Base-by-base conservation (phyloP, 495 filamentous ascomycete genomes). In the Xylaria telfairii region DNA sequence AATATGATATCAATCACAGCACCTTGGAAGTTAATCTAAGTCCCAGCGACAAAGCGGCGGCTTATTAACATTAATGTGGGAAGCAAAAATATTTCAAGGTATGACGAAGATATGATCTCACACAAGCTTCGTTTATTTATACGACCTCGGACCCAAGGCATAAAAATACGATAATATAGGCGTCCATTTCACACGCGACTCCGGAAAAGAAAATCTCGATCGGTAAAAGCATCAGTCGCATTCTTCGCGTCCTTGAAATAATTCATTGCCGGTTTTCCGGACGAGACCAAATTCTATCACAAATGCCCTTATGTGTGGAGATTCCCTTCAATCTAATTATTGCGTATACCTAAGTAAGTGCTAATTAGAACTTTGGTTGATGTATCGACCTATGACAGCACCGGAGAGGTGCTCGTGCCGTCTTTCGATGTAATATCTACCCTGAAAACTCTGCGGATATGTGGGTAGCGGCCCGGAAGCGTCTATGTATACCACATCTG, bases 51-150 rank as follows among this genome's bases (percentile, higher is more conserved):
- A 21, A 57, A 17, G 49, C 13, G 8, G 17, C 32, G 19, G 21
- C 30, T n/a, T n/a, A 12, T 39, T 19, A 46, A 13, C 44, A 46
- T 46, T 13, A 46, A 37, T 37, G 34, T 41, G 15, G 46, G 17
- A 21, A 21, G 28, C 1, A 59, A 24, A 21, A 21, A 21, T 34
- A 59, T 37, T 34, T 5, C 5, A 1, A 34, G 56, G 19, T 10
- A 32, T 59, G 56, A 59, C 56, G 56, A 59, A 6, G 30, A 34
- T 37, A 59, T 59, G 56, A 59, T 59, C 15, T 59, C 56, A 59
- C n/a, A n/a, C n/a, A n/a, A n/a, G 56, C 9, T 37, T 21, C 17
- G 32, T 10, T 59, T 59, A n/a, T 37, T 9, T 59, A 19, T 37
- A 39, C 56, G n/a, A 59, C 32, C 19, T 59, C 32, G 19, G 10